Evolutionary conservation across 257 asterid genomes (phyloP).

Genomic region (Avicennia marina): DNA sequence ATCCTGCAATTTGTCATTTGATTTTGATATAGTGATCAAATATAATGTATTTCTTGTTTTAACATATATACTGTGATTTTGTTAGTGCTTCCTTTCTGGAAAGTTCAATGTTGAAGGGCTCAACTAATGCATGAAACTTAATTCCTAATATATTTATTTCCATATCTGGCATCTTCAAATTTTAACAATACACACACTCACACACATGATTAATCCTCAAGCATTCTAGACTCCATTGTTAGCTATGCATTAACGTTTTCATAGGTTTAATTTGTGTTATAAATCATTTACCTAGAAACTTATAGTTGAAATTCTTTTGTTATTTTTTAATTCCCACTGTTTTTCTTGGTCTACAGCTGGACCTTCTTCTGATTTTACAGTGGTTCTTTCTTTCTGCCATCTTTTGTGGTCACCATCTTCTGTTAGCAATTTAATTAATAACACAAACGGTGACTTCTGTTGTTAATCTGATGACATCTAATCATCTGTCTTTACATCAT

Average conservation of each 20-base stretch:
- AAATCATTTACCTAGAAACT: background rate
- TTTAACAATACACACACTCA: no score
- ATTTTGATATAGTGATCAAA: background rate
- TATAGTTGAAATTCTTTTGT: no score
- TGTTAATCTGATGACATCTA: no score
- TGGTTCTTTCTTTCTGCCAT: no score
- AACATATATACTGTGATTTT: background rate
- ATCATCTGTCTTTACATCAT: no score
- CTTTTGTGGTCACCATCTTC: no score
- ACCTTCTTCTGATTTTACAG: no score
- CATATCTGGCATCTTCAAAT: background rate
- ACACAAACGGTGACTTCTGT: no score
- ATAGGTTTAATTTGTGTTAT: background rate
- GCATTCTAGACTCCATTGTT: background rate
- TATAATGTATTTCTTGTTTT: constrained; percentile 5
- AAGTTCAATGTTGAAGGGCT: background rate
- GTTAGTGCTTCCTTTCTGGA: background rate
- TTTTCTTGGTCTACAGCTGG: no score
- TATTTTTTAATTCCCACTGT: no score
- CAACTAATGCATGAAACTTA: background rate
- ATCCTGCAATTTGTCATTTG: background rate
- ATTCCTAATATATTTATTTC: background rate
- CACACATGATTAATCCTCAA: no score
- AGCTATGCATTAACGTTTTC: background rate
- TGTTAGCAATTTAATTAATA: no score